Percentiles rank a stretch among this genome's conserved stretches.
These are phyloP conservation scores for Penicillium subrubescens DNA, from an alignment of 495 filamentous ascomycete genomes.

Conservation along the genomic window DNA sequence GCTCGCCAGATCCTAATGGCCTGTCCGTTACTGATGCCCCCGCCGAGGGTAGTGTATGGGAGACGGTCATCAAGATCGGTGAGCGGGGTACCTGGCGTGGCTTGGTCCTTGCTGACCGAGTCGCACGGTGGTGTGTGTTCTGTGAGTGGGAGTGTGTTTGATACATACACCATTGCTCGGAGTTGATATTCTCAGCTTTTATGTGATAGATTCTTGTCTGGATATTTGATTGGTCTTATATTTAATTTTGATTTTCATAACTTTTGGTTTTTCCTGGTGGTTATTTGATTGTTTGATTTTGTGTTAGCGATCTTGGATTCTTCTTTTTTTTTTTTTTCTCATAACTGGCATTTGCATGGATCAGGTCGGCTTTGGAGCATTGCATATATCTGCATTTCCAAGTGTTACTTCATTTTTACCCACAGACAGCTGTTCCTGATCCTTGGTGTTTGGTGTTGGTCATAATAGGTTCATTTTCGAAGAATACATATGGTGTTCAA, in stretches of 20 bases:
- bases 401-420: constrained; percentile 3
- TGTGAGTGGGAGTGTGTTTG: constrained; percentile 85
- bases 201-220: background rate
- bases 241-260: constrained; percentile 17
- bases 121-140: constrained; percentile 97
- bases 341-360: constrained; percentile 36
- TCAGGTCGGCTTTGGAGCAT: constrained; percentile 28
- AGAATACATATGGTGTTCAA: constrained; percentile 1
- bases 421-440: constrained; percentile 2
- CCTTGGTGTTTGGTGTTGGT: constrained; percentile 16
- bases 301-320: constrained; percentile 10
- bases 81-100: constrained; percentile 91
- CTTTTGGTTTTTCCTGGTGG: constrained; percentile 1
- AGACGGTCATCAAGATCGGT: constrained; percentile 97
- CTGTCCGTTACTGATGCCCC: constrained; percentile 52
- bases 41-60: constrained; percentile 85
- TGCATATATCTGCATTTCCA: constrained; percentile 31
- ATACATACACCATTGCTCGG: constrained; percentile 15
- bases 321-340: constrained; percentile 3
- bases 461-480: constrained; percentile 12
- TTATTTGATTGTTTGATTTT: constrained; percentile 9
- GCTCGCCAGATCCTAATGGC: constrained; percentile 45
- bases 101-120: constrained; percentile 90
- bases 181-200: constrained; percentile 9
- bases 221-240: constrained; percentile 8